These are phyloP conservation scores for Peribolospora kevripleyi DNA, from an alignment of 768 basidiomycete genomes.

Conservation along the genomic window DNA sequence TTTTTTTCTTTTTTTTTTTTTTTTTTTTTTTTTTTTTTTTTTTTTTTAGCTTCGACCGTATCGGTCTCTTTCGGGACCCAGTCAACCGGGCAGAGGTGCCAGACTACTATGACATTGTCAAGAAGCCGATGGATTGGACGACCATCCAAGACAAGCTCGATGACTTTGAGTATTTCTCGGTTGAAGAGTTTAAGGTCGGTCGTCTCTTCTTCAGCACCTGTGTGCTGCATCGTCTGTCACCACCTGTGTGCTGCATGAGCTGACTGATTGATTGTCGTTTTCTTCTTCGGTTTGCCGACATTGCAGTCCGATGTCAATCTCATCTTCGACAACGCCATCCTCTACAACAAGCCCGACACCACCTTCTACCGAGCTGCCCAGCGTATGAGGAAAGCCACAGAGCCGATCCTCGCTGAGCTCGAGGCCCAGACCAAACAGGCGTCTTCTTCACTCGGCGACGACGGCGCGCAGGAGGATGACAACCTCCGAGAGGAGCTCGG, in stretches of 20 bases:
- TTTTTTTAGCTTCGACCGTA: slow-evolving; percentile 22
- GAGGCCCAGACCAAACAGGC: slow-evolving; percentile 1
- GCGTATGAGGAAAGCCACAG: slow-evolving; percentile 29
- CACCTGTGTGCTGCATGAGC: too few species aligned
- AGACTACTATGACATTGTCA: slow-evolving; percentile 77
- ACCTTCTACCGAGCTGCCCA: slow-evolving; percentile 43
- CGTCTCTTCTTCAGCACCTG: not conserved
- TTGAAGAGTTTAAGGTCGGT: slow-evolving; percentile 38
- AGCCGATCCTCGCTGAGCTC: slow-evolving; percentile 23
- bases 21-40: not conserved
- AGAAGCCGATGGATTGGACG: slow-evolving; percentile 72
- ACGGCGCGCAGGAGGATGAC: not conserved
- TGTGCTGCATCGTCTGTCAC: not conserved
- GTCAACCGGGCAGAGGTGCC: slow-evolving; percentile 53
- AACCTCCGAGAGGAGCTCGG: slow-evolving; percentile 17
- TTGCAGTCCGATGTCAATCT: slow-evolving; percentile 41
- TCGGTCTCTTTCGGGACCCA: slow-evolving; percentile 44
- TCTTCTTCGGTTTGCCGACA: not conserved
- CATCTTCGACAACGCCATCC: slow-evolving; percentile 67
- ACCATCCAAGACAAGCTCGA: slow-evolving; percentile 83
- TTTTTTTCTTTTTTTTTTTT: not conserved
- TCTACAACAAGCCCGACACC: slow-evolving; percentile 60
- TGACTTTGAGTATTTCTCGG: slow-evolving; percentile 49
- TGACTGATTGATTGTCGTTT: too few species aligned
- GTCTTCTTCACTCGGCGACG: not conserved